Percentiles rank a stretch among this genome's conserved stretches.
Conservation (phyloP, 768 basidiomycete genomes). For the Leccinum subgranulosum region DNA sequence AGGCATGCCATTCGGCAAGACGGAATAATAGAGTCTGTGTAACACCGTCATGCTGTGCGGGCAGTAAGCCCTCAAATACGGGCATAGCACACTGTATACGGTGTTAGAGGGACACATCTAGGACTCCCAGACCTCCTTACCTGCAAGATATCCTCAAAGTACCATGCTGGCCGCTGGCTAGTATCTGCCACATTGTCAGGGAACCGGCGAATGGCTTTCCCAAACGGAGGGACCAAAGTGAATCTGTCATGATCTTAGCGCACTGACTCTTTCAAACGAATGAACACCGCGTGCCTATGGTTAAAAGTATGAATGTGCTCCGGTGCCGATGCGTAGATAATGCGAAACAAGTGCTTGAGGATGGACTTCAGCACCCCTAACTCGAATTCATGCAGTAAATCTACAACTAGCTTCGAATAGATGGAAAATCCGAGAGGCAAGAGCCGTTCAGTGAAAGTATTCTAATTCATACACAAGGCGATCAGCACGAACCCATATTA, state of each 20-base stretch:
- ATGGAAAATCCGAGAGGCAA: neutral
- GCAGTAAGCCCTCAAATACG: conserved; percentile 28
- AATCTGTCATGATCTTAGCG: neutral
- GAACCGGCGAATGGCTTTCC: conserved; percentile 36
- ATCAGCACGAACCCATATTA: neutral
- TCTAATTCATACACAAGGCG: neutral
- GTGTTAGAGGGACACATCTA: neutral
- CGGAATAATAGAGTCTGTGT: neutral
- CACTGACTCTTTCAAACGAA: neutral
- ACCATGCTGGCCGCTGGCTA: conserved; percentile 36
- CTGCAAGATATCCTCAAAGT: conserved; percentile 44
- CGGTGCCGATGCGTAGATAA: neutral
- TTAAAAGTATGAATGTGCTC: neutral
- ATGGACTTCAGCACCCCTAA: neutral
- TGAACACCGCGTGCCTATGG: neutral
- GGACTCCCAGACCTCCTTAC: conserved; percentile 6
- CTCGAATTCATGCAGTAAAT: neutral
- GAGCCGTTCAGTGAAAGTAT: neutral
- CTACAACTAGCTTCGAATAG: neutral
- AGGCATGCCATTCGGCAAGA: neutral
- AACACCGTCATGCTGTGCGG: neutral
- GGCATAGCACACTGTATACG: conserved; percentile 30
- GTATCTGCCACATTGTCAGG: conserved; percentile 34
- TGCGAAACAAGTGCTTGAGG: neutral
- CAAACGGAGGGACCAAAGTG: conserved; percentile 12